Percentiles rank a stretch among this genome's conserved stretches.
Conservation (phyloP, 2,329 filamentous ascomycete genomes). For the Cordyceps pruinosa region DNA sequence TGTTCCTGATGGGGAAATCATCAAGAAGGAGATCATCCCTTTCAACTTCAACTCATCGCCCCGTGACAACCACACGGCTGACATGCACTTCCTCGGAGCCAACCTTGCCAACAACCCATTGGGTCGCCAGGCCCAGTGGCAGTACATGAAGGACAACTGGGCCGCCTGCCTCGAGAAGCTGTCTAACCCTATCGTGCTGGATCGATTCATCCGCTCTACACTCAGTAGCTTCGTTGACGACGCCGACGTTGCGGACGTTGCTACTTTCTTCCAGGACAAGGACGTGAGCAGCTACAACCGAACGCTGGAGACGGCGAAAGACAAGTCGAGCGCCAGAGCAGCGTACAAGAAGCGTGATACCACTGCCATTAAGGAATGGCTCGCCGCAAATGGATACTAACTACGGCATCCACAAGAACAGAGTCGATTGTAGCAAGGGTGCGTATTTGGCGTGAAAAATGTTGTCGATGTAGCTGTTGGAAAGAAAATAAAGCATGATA, state of each 20-base stretch:
- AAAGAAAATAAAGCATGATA: background rate
- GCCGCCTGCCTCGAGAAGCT: constrained; percentile 63
- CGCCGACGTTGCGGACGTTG: constrained; percentile 66
- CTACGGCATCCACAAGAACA: background rate
- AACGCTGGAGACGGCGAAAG: constrained; percentile 75
- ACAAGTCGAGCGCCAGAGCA: constrained; percentile 77
- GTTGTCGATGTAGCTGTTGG: background rate
- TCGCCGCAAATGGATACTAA: constrained; percentile 47
- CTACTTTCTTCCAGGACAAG: constrained; percentile 76
- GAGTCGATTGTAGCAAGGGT: background rate
- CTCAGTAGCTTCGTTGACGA: constrained; percentile 72
- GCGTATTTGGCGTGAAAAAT: background rate
- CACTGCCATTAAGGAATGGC: constrained; percentile 69
- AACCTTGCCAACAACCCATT: constrained; percentile 66
- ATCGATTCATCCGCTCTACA: constrained; percentile 76
- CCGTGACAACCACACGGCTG: constrained; percentile 68
- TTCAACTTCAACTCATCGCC: constrained; percentile 69
- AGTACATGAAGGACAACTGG: constrained; percentile 82
- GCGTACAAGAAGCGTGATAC: constrained; percentile 75
- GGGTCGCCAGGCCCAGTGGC: constrained; percentile 72
- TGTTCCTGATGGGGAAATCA: constrained; percentile 60
- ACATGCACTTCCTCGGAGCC: constrained; percentile 76
- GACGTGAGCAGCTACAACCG: constrained; percentile 83
- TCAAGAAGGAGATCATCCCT: constrained; percentile 58
- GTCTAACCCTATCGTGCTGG: constrained; percentile 77